A percentile compares a stretch with the other conserved stretches of the same genome.
Conservation (phyloP, 169 alveolate species). For the Miamiensis avidus region DNA sequence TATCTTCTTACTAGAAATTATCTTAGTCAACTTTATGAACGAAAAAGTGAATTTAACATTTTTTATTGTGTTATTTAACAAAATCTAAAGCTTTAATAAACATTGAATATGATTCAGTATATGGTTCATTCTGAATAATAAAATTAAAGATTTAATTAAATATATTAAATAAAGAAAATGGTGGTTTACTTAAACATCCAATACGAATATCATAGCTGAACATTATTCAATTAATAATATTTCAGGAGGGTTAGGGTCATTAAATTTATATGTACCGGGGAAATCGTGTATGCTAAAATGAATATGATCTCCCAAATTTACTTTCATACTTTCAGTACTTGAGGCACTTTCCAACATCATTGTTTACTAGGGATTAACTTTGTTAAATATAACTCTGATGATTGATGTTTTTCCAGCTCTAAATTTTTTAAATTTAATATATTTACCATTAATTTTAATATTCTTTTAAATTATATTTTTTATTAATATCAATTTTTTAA, state of each 20-base stretch:
- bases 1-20: slow-evolving; percentile 62
- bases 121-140: slow-evolving; percentile 63
- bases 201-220: slow-evolving; percentile 73
- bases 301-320: slow-evolving; percentile 3
- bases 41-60: slow-evolving; percentile 70
- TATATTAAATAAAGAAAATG: background rate
- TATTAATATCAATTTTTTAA: no score
- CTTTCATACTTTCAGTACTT: slow-evolving; percentile 1
- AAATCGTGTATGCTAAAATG: slow-evolving; percentile 49
- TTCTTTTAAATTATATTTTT: no score
- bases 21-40: slow-evolving; percentile 85
- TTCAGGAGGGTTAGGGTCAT: slow-evolving; percentile 62
- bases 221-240: slow-evolving; percentile 58
- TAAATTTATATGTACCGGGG: slow-evolving; percentile 64
- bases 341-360: slow-evolving; percentile 5
- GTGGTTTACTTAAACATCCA: slow-evolving; percentile 66
- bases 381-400: slow-evolving; percentile 1
- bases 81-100: slow-evolving; percentile 40
- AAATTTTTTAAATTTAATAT: background rate
- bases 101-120: slow-evolving; percentile 52
- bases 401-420: slow-evolving; percentile 29
- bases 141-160: background rate
- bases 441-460: background rate
- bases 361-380: slow-evolving; percentile 11
- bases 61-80: slow-evolving; percentile 32